Conservation (phyloP, 306 rosid species). For the Lablab purpureus region DNA sequence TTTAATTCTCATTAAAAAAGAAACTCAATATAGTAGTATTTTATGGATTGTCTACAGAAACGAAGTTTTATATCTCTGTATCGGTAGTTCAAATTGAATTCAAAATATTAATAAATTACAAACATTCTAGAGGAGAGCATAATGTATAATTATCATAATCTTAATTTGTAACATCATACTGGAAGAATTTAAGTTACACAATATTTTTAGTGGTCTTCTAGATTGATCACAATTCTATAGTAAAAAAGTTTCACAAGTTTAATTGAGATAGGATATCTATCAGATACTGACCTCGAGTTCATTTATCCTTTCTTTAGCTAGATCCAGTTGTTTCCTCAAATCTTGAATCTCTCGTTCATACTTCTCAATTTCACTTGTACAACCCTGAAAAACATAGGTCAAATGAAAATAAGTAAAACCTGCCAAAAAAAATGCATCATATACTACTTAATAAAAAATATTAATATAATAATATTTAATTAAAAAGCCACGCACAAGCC, state of each 20-base stretch:
- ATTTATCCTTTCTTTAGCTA: constrained; percentile 69
- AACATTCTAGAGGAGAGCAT: constrained; percentile 14
- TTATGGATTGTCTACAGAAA: constrained; percentile 9
- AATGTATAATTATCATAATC: constrained; percentile 18
- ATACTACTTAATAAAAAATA: not conserved
- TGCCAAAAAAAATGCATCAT: constrained; percentile 7
- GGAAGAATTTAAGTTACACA: constrained; percentile 22
- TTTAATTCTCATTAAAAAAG: constrained; percentile 25
- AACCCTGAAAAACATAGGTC: constrained; percentile 55
- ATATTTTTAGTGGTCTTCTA: constrained; percentile 8
- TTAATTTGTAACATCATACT: constrained; percentile 20
- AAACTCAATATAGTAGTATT: constrained; percentile 18
- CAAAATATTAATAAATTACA: constrained; percentile 19
- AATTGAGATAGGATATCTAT: constrained; percentile 12
- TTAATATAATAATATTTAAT: not conserved
- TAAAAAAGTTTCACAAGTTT: constrained; percentile 24
- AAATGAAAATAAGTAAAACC: constrained; percentile 40
- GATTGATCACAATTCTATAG: constrained; percentile 11
- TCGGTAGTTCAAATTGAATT: constrained; percentile 26
- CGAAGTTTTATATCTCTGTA: constrained; percentile 13
- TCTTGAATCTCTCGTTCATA: constrained; percentile 61
- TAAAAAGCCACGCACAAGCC: constrained; percentile 18
- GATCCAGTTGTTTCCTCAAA: constrained; percentile 69
- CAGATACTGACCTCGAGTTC: constrained; percentile 74
- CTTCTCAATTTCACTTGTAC: constrained; percentile 53